Evolutionary conservation across 2,329 filamentous ascomycete genomes (phyloP).

Genomic region (Aureobasidium melanogenum): DNA sequence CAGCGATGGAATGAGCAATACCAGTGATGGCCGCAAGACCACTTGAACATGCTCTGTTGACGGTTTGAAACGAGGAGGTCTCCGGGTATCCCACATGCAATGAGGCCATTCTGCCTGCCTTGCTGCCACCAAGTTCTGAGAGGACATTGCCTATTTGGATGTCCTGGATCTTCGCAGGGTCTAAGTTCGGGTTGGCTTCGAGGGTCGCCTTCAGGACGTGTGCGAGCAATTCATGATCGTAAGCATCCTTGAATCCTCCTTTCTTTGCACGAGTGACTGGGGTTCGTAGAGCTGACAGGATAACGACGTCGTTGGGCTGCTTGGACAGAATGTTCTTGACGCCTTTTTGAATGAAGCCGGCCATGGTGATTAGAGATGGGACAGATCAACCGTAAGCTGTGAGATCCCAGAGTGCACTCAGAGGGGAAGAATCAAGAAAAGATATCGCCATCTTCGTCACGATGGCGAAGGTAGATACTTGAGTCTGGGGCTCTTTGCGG

Average conservation of each 20-base stretch:
- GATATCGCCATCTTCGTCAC: neutral
- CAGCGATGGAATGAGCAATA: slow-evolving; percentile 66
- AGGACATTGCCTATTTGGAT: slow-evolving; percentile 82
- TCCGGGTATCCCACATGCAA: slow-evolving; percentile 72
- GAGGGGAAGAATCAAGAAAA: neutral
- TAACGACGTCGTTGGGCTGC: slow-evolving; percentile 70
- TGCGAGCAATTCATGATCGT: slow-evolving; percentile 80
- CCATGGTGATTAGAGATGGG: neutral
- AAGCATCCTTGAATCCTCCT: slow-evolving; percentile 75
- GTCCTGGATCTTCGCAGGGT: slow-evolving; percentile 64
- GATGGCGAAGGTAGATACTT: neutral
- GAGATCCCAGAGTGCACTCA: neutral
- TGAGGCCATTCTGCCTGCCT: slow-evolving; percentile 84
- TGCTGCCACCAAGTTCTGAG: slow-evolving; percentile 80
- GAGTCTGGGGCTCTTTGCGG: slow-evolving; percentile 3
- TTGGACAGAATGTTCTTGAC: slow-evolving; percentile 70
- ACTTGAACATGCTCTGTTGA: slow-evolving; percentile 79
- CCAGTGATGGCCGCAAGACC: slow-evolving; percentile 68
- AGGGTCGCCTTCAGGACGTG: slow-evolving; percentile 59
- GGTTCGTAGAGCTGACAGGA: slow-evolving; percentile 84
- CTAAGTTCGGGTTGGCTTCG: slow-evolving; percentile 61
- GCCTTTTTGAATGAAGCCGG: slow-evolving; percentile 34
- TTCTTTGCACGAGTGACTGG: slow-evolving; percentile 77
- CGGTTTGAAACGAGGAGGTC: slow-evolving; percentile 69
- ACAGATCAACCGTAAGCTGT: neutral